Base-by-base conservation (phyloP, 257 asterid species). In the Ehretia macrophylla region DNA sequence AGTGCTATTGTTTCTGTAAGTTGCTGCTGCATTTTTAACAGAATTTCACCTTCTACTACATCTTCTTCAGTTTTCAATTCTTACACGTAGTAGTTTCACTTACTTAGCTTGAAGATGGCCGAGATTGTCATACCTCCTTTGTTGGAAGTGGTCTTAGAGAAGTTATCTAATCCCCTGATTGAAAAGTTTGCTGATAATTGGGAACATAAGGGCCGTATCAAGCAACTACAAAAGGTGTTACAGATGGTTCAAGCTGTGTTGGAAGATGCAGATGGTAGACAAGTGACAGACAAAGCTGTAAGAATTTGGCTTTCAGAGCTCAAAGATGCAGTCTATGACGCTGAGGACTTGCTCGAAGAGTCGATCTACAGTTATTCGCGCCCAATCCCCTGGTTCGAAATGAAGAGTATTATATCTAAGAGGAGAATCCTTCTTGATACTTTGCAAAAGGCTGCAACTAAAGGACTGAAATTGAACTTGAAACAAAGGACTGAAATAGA, bases 321-420 rank as follows among this genome's bases (percentile, higher is more conserved):
- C 21, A 79, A 75, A 23, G 8, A 59, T 54, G 75, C 66, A 19
- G 73, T 81, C 56, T 72, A 63, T 48, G 81, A 75, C 47, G 80
- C 71, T 53, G 81, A 79, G 52, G 71, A 72, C 60, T 20, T 72
- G 10, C 52, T 77, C 18, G 76, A 77, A 0, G 53, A 53, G 54
- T 59, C 69, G 56, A 54, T 1, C 2, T 17, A 46, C 17, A 51
- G n/a, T n/a, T n/a, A n/a, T n/a, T n/a, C n/a, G n/a, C n/a, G n/a
- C n/a, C n/a, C n/a, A n/a, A n/a, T n/a, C n/a, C n/a, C n/a, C n/a
- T n/a, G n/a, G n/a, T n/a, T n/a, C n/a, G n/a, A n/a, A n/a, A n/a
- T n/a, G n/a, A n/a, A n/a, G n/a, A n/a, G n/a, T n/a, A n/a, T n/a
- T n/a, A n/a, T n/a, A n/a, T n/a, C n/a, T n/a, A n/a, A 68, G 16